These are phyloP conservation scores for Colletotrichum orchidophilum DNA, from an alignment of 2,329 filamentous ascomycete genomes.

Conservation along the genomic window DNA sequence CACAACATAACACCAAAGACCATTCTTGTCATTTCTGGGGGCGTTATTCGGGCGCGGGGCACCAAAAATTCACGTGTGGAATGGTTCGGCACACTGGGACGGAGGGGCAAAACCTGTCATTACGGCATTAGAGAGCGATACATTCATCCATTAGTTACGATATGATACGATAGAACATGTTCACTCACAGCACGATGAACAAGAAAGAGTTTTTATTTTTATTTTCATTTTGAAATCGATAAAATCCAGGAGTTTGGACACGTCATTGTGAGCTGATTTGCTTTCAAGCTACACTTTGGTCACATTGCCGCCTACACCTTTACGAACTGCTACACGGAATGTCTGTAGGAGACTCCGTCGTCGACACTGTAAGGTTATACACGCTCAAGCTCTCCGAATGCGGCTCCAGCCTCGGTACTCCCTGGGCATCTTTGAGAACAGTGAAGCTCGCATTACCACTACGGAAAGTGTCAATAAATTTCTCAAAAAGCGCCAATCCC, in stretches of 20 bases:
- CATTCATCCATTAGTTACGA: constrained; percentile 6
- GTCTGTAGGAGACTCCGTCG: constrained; percentile 14
- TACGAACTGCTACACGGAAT: constrained; percentile 9
- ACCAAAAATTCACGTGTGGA: constrained; percentile 1
- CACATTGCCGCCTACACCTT: not conserved
- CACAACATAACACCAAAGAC: not conserved
- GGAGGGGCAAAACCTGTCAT: constrained; percentile 13
- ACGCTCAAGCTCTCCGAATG: constrained; percentile 14
- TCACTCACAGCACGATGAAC: not conserved
- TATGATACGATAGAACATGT: not conserved
- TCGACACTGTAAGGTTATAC: constrained; percentile 25
- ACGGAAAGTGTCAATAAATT: not conserved
- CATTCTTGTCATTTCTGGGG: not conserved
- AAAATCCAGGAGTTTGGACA: not conserved
- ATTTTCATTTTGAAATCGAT: not conserved
- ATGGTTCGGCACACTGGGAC: constrained; percentile 14
- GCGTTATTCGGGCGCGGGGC: not conserved
- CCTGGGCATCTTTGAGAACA: constrained; percentile 3
- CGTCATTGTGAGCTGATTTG: not conserved
- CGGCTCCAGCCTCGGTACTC: constrained; percentile 5
- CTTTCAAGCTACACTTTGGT: not conserved
- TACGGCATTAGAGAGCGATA: constrained; percentile 11
- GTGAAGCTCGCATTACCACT: constrained; percentile 27
- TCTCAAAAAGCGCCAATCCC: no score
- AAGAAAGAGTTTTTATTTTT: not conserved